Base-by-base conservation (phyloP, 768 basidiomycete species). In the Tricholoma terreum region DNA sequence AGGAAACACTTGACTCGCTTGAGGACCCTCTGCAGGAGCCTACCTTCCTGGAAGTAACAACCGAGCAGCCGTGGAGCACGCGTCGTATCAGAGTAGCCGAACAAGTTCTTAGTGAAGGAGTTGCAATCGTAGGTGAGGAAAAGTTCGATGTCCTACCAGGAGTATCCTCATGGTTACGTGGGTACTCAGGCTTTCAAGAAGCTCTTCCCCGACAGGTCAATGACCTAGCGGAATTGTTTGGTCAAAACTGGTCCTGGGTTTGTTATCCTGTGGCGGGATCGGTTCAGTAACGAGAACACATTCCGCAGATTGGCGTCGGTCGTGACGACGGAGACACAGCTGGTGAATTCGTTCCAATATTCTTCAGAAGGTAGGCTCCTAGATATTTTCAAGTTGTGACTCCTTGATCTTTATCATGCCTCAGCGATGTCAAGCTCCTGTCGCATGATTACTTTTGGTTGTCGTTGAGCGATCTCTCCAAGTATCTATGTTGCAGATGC, bases 311-410 rank as follows among this genome's bases (percentile, higher is more conserved):
- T 19, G 85, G 84, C 1, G 83, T 85, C 0, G 86, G 85, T 0
- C 73, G 86, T n/a, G 79, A 84, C 54, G 82, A 87, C 61, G 85
- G 85, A 3, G 67, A 67, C 7, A 57, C 70, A 14, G 76, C 73
- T 1, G 85, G 86, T 31, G 86, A 87, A 66, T 86, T 83, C 66
- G 77, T 77, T 61, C 83, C 85, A 0, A 80, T 87, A 57, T 87
- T 85, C 66, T 87, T 76, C 71, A 79, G 82, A 58, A 78, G 72
- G 77, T 77, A 31, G 21, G 15, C 35, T 12, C 58, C 15, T 21
- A 73, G 75, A 56, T 66, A 70, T 19, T 35, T 7, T 10, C 21
- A 43, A 43, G 14, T 17, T 3, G 11, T 24, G 11, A 45, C 14
- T 27, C 42, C 24, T 27, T 27, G 6, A 27, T 27, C 24, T 27